Evolutionary conservation across 2,329 filamentous ascomycete species (phyloP).

Genomic region (Exophiala bonariae): DNA sequence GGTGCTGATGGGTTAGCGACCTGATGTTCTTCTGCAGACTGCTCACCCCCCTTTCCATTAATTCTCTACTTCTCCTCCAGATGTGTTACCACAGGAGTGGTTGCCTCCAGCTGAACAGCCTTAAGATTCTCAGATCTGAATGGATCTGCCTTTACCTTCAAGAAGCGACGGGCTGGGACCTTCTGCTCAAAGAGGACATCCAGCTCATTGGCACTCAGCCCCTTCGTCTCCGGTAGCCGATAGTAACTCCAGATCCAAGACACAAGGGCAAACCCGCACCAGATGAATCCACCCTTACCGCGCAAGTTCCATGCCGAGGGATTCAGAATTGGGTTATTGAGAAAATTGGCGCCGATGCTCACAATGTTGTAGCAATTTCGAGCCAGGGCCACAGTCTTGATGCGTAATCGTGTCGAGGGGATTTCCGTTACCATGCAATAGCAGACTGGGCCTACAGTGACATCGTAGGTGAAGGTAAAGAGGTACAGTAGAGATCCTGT

Average conservation of each 20-base stretch:
- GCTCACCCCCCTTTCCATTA: no score
- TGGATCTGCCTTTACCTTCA: no score
- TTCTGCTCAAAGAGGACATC: constrained; percentile 39
- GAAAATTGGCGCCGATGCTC: constrained; percentile 46
- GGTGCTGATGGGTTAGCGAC: no score
- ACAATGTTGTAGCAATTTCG: constrained; percentile 51
- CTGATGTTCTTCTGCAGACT: no score
- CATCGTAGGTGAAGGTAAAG: constrained; percentile 56
- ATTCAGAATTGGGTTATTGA: constrained; percentile 32
- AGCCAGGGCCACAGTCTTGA: constrained; percentile 55
- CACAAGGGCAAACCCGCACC: constrained; percentile 38
- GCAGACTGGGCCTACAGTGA: constrained; percentile 54
- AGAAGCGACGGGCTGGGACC: no score
- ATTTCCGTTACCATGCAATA: constrained; percentile 55
- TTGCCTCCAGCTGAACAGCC: no score
- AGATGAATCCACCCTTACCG: constrained; percentile 37
- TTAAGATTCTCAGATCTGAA: no score
- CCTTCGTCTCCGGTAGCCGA: constrained; percentile 48
- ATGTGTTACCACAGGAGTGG: no score
- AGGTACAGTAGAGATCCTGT: constrained; percentile 50
- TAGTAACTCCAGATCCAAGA: constrained; percentile 45
- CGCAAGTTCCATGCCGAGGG: constrained; percentile 32
- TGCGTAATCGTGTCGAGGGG: constrained; percentile 53
- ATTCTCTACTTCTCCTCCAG: no score
- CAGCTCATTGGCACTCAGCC: constrained; percentile 39